Evolutionary conservation across 2,329 filamentous ascomycete genomes (phyloP).

Genomic region (Cryphonectria japonica): DNA sequence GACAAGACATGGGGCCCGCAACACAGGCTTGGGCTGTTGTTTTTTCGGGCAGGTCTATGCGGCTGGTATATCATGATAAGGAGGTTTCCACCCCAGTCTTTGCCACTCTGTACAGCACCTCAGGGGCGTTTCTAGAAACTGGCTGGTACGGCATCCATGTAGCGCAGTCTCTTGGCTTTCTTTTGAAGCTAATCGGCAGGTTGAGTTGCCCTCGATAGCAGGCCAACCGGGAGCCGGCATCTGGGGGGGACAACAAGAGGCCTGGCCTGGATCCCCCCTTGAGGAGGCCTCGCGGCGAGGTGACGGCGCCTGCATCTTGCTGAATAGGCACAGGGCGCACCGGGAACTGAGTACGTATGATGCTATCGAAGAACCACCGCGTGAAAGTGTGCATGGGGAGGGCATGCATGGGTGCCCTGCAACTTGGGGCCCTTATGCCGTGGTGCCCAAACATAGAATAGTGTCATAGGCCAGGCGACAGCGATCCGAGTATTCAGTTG

Average conservation of each 20-base stretch:
- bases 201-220: background rate
- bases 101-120: background rate
- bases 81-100: background rate
- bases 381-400: background rate
- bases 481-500: background rate
- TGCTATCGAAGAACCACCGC: background rate
- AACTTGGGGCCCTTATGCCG: background rate
- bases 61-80: background rate
- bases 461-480: background rate
- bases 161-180: background rate
- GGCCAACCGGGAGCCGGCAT: background rate
- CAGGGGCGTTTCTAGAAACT: constrained; percentile 2
- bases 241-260: background rate
- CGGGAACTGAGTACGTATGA: background rate
- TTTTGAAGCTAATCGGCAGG: background rate
- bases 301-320: background rate
- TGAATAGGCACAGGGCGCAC: background rate
- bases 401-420: background rate
- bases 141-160: background rate
- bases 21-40: background rate
- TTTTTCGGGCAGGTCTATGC: constrained; percentile 9
- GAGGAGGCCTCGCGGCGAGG: background rate
- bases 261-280: background rate
- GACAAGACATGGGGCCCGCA: background rate
- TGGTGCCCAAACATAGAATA: constrained; percentile 1